These are phyloP conservation scores for Fusarium liriodendri DNA, from an alignment of 2,329 filamentous ascomycete species.

Conservation along the genomic window DNA sequence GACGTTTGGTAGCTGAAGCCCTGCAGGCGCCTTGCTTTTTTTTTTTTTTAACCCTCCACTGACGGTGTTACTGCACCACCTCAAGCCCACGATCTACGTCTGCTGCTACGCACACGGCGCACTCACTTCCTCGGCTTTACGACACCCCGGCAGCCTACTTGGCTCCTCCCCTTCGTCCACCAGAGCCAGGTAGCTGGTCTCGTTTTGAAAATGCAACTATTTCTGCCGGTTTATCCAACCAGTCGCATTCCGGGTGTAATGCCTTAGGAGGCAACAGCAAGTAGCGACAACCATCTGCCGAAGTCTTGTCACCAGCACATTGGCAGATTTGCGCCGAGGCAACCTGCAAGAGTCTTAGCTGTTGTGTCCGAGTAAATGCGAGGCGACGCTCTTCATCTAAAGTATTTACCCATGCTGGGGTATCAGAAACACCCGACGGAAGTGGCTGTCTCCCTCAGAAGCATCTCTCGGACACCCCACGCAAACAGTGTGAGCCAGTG, in stretches of 20 bases:
- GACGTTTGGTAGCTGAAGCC: constrained; percentile 21
- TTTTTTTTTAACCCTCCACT: constrained; percentile 11
- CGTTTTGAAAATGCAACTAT: neutral
- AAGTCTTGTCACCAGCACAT: neutral
- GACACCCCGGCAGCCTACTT: constrained; percentile 15
- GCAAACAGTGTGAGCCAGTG: neutral
- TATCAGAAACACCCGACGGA: constrained; percentile 4
- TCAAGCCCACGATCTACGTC: constrained; percentile 3
- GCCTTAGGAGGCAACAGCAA: neutral
- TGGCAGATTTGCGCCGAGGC: constrained; percentile 26
- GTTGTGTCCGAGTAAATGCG: neutral
- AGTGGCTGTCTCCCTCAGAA: constrained; percentile 4
- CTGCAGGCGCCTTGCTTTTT: constrained; percentile 22
- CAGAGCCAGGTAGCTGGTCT: constrained; percentile 1
- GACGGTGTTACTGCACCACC: constrained; percentile 6
- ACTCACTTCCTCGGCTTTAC: neutral
- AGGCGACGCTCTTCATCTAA: neutral
- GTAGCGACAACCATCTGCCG: neutral
- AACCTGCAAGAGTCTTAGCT: constrained; percentile 31
- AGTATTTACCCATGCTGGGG: neutral
- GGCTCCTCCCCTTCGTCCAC: constrained; percentile 7
- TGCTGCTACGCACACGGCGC: neutral
- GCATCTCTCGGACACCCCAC: neutral
- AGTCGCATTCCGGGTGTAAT: constrained; percentile 1
- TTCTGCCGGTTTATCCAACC: constrained; percentile 3